Evolutionary conservation across 139 green algal species (phyloP).

Genomic region (Gonium pectorale): DNA sequence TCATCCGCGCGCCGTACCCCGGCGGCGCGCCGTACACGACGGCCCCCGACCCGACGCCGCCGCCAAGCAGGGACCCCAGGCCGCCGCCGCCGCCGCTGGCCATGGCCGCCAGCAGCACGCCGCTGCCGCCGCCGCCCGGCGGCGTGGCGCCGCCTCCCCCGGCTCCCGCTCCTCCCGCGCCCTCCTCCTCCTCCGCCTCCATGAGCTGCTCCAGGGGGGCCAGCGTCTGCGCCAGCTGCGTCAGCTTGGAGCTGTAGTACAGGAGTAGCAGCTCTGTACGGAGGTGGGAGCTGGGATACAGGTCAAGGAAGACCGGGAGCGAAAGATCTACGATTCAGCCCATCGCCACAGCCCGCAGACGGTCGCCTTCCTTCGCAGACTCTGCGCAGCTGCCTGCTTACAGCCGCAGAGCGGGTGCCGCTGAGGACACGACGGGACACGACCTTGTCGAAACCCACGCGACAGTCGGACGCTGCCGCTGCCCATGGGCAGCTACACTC

Average conservation of each 20-base stretch:
- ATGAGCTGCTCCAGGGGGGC: slow-evolving; percentile 32
- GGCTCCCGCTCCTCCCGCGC: not conserved
- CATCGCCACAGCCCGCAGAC: too few species aligned
- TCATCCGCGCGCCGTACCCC: not conserved
- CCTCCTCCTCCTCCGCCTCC: slow-evolving; percentile 24
- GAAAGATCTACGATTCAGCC: not conserved
- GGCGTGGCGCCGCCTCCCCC: not conserved
- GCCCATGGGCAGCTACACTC: too few species aligned
- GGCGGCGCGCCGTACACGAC: too few species aligned
- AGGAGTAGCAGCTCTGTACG: slow-evolving; percentile 55
- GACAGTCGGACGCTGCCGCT: too few species aligned
- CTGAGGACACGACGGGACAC: not conserved
- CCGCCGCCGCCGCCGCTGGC: not conserved
- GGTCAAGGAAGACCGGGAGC: not conserved
- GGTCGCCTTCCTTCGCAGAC: not conserved
- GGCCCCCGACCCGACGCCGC: not conserved
- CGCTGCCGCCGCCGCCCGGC: slow-evolving; percentile 22
- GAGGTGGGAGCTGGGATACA: not conserved
- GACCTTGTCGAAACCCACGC: not conserved
- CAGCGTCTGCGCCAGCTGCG: slow-evolving; percentile 45
- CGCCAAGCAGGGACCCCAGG: not conserved
- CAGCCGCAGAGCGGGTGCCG: too few species aligned
- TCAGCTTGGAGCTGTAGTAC: slow-evolving; percentile 58
- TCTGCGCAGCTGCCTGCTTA: too few species aligned
- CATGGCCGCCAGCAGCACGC: not conserved